A percentile compares a stretch with the other conserved stretches of the same genome.
phyloP scores from a whole-genome alignment of 2,329 filamentous ascomycete genomes.

The Pseudogymnoascus sp. region DNA sequence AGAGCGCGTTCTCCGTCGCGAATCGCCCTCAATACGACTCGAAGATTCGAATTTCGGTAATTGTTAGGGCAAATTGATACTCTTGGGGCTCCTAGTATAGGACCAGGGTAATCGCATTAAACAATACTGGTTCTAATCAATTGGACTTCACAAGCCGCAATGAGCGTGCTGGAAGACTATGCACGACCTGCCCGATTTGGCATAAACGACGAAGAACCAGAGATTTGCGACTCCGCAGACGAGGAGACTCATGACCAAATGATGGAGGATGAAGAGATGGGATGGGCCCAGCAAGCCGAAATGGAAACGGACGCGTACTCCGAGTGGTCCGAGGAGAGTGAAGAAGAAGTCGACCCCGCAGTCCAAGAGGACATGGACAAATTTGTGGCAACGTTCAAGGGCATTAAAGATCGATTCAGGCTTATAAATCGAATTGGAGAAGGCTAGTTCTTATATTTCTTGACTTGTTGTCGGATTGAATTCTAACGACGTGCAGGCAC shows the following conservation, averaged over 20 bases:
- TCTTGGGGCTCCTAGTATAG: not conserved
- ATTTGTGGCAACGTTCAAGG: constrained; percentile 73
- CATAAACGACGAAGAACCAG: not conserved
- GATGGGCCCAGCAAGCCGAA: constrained; percentile 14
- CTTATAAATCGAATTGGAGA: constrained; percentile 96
- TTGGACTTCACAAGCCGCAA: not conserved
- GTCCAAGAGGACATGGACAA: constrained; percentile 83
- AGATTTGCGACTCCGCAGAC: constrained; percentile 7
- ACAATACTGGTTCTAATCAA: not conserved
- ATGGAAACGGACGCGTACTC: constrained; percentile 34
- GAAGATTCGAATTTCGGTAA: not conserved
- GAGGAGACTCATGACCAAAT: constrained; percentile 12
- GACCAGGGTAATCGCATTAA: not conserved
- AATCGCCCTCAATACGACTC: not conserved
- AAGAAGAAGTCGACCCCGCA: constrained; percentile 55
- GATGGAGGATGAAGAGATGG: constrained; percentile 17
- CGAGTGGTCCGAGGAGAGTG: constrained; percentile 47
- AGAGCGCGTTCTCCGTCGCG: constrained; percentile 7
- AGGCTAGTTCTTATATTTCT: constrained; percentile 45
- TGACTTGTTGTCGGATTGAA: not conserved
- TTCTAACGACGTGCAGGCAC: constrained; percentile 55
- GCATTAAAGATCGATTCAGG: constrained; percentile 76
- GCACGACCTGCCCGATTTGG: not conserved
- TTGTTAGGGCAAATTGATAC: not conserved
- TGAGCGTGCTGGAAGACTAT: constrained; percentile 1